Conservation (phyloP, 768 basidiomycete genomes). For the Pisolithus orientalis region DNA sequence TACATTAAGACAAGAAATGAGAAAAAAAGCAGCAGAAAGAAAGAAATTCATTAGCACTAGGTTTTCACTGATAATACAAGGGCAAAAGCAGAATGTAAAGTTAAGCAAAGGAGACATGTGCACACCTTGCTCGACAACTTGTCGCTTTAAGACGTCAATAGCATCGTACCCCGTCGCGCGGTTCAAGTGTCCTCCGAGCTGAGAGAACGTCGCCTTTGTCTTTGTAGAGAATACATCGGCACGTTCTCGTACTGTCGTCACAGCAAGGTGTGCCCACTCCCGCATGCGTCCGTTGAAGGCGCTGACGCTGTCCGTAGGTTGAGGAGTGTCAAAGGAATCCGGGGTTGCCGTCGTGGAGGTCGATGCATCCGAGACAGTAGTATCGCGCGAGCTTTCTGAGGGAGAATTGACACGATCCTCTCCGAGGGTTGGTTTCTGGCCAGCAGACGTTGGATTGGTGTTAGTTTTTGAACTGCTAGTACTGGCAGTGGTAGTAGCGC, state of each 20-base stretch:
- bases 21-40: neutral
- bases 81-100: too few species aligned
- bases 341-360: neutral
- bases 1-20: conserved; percentile 6
- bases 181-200: conserved; percentile 76
- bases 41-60: too few species aligned
- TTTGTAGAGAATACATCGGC: conserved; percentile 53
- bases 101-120: conserved; percentile 6
- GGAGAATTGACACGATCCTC: neutral
- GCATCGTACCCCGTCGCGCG: conserved; percentile 87
- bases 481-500: neutral
- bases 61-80: too few species aligned
- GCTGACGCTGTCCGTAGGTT: conserved; percentile 16
- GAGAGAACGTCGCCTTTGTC: conserved; percentile 57
- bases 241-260: conserved; percentile 36
- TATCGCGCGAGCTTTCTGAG: too few species aligned
- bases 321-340: neutral
- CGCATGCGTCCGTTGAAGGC: conserved; percentile 32
- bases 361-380: neutral
- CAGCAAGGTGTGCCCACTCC: conserved; percentile 40
- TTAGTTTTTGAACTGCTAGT: neutral
- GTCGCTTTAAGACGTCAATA: conserved; percentile 75
- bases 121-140: conserved; percentile 76
- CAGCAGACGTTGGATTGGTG: neutral
- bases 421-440: neutral